Percentiles rank a stretch among this genome's conserved stretches.
Conservation (phyloP, 2,329 filamentous ascomycete genomes). For the Hymenoscyphus fructigenus region DNA sequence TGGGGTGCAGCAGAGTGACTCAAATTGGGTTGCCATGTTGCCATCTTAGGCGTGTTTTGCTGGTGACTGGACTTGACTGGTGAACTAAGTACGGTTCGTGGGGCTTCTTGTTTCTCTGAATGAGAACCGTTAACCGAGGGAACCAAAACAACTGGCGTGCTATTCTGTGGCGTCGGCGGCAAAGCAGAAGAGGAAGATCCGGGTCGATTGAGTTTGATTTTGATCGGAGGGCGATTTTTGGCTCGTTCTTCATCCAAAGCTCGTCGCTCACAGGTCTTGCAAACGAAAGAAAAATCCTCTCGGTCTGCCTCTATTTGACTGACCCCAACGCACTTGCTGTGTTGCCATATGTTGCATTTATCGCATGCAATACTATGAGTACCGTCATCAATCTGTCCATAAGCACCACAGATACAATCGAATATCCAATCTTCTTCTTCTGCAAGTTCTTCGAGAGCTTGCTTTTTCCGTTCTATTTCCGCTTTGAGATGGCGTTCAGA, state of each 20-base stretch:
- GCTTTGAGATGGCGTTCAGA: conserved; percentile 80
- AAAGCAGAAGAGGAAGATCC: conserved; percentile 46
- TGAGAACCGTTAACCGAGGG: conserved; percentile 20
- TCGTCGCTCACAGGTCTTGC: conserved; percentile 70
- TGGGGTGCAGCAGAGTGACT: conserved; percentile 18
- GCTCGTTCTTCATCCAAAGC: conserved; percentile 60
- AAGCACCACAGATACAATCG: conserved; percentile 86
- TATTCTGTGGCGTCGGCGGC: conserved; percentile 25
- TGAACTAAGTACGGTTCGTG: conserved; percentile 1
- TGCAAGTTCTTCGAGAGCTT: conserved; percentile 70
- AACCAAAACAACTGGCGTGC: conserved; percentile 15
- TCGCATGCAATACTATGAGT: conserved; percentile 94
- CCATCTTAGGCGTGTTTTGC: conserved; percentile 15
- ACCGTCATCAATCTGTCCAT: conserved; percentile 92
- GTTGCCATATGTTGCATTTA: conserved; percentile 92
- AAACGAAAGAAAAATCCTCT: conserved; percentile 86
- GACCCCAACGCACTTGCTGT: conserved; percentile 87
- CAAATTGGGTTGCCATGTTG: conserved; percentile 16
- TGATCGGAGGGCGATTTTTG: conserved; percentile 59
- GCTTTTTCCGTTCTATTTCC: conserved; percentile 77
- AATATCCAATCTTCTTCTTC: conserved; percentile 83
- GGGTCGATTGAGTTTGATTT: conserved; percentile 53
- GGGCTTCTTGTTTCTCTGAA: not conserved
- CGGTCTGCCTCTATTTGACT: conserved; percentile 75
- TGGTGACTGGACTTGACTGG: conserved; percentile 8